These are phyloP conservation scores for Brassica rapa DNA, from an alignment of 345 rosid genomes.

Conservation along the genomic window DNA sequence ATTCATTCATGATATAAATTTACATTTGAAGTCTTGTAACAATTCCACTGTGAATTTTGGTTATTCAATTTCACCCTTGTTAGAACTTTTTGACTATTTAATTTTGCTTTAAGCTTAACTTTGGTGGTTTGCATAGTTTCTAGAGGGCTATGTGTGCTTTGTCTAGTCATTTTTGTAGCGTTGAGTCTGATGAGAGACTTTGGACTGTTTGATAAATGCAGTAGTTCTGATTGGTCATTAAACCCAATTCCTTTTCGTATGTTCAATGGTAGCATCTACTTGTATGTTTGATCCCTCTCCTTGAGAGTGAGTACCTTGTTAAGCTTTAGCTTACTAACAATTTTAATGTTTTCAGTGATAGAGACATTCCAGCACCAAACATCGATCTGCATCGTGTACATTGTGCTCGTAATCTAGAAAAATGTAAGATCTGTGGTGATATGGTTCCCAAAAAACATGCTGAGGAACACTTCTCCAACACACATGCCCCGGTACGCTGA, in stretches of 20 bases:
- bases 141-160: neutral
- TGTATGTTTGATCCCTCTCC: conserved; percentile 12
- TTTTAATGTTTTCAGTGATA: conserved; percentile 57
- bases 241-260: neutral
- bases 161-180: neutral
- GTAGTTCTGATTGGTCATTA: neutral
- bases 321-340: conserved; percentile 6
- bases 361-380: conserved; percentile 78
- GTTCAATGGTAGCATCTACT: conserved; percentile 7
- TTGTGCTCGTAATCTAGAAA: conserved; percentile 88
- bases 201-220: neutral
- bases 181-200: neutral
- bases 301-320: neutral
- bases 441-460: conserved; percentile 88
- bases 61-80: neutral
- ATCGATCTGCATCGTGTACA: conserved; percentile 88
- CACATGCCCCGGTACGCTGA: conserved; percentile 86
- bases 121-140: neutral
- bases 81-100: neutral
- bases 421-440: conserved; percentile 91
- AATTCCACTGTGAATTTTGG: neutral
- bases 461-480: conserved; percentile 79
- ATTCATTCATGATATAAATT: neutral
- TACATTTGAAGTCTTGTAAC: neutral
- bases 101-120: neutral